phyloP scores from a whole-genome alignment of 495 filamentous ascomycete genomes.

The Podospora bellae-mahoneyi region DNA sequence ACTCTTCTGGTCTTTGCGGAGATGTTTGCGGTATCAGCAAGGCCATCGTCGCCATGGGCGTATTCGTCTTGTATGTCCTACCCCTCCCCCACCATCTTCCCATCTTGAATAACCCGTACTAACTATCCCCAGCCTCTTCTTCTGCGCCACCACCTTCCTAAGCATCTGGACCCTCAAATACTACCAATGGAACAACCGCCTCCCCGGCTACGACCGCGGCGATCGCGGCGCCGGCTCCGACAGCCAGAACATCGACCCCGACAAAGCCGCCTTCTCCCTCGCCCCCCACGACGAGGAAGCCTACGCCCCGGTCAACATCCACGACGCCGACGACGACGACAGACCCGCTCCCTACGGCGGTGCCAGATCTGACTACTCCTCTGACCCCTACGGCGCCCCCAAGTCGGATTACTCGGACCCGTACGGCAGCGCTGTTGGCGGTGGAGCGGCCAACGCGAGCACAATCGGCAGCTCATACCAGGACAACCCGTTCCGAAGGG shows the following conservation, averaged over 20 bases:
- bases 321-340: slow-evolving; percentile 40
- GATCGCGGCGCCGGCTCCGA: slow-evolving; percentile 35
- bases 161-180: slow-evolving; percentile 75
- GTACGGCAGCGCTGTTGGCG: slow-evolving; percentile 24
- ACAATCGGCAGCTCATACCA: slow-evolving; percentile 18
- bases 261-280: slow-evolving; percentile 57
- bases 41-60: slow-evolving; percentile 70
- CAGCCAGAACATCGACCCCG: slow-evolving; percentile 52
- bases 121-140: slow-evolving; percentile 59
- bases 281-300: slow-evolving; percentile 54
- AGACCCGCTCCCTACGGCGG: slow-evolving; percentile 15
- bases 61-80: slow-evolving; percentile 71
- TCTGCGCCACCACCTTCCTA: slow-evolving; percentile 65
- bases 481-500: slow-evolving; percentile 36
- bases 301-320: slow-evolving; percentile 46
- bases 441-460: slow-evolving; percentile 13
- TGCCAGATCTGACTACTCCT: slow-evolving; percentile 24
- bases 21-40: slow-evolving; percentile 68
- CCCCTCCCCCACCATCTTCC: not conserved
- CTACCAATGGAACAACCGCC: slow-evolving; percentile 70
- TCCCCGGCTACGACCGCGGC: slow-evolving; percentile 61
- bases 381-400: slow-evolving; percentile 10
- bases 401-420: slow-evolving; percentile 36
- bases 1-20: slow-evolving; percentile 48
- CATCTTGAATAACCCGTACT: not conserved